Base-by-base conservation (phyloP, 192 early-diverging fungal species). In the Ambispora gerdemannii region DNA sequence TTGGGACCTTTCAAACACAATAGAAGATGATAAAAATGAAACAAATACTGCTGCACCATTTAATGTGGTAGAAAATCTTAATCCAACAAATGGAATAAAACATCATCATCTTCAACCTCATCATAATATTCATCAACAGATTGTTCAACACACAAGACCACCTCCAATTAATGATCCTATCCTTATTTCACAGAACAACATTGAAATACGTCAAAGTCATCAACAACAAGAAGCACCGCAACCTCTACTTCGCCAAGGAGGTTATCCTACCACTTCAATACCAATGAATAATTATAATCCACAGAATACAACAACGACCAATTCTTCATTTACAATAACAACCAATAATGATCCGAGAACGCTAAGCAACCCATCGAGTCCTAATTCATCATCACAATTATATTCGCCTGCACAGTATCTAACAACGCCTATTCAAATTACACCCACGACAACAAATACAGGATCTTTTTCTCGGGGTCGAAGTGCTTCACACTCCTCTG, bases 1-100 rank as follows among this genome's bases (percentile, higher is more conserved):
- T 3, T 89, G 83, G 83, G 82, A 85, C 58, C 80, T 81, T 27
- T 78, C 81, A 66, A 66, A 66, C 20, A 22, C 49, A 31, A 50
- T 66, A 19, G 83, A 86, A 33, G 81, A 83, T 73, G 86, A 86
- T 59, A 34, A 34, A 20, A 63, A 13, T 31, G 33, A 60, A 19
- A 15, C 31, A 60, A 60, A 27, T 24, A 20, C 17, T 34, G 6
- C 58, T 15, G n/a, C 15, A n/a, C 33, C 58, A 34, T 63, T 47
- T 36, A n/a, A 63, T 24, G 1, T 20, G 24, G 35, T 36, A 63
- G 35, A 33, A 22, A 19, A 22, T 19, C 31, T 63, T n/a, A 33
- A 47, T 15, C 62, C 62, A 61, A 61, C 25, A 25, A 47, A 28
- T 43, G 22, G 35, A 24, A 15, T 17, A 17, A 63, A 63, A 25